A percentile compares a stretch with the other conserved stretches of the same genome.
These are phyloP conservation scores for Funneliformis caledonium DNA, from an alignment of 371 early-diverging fungal genomes.

Conservation along the genomic window DNA sequence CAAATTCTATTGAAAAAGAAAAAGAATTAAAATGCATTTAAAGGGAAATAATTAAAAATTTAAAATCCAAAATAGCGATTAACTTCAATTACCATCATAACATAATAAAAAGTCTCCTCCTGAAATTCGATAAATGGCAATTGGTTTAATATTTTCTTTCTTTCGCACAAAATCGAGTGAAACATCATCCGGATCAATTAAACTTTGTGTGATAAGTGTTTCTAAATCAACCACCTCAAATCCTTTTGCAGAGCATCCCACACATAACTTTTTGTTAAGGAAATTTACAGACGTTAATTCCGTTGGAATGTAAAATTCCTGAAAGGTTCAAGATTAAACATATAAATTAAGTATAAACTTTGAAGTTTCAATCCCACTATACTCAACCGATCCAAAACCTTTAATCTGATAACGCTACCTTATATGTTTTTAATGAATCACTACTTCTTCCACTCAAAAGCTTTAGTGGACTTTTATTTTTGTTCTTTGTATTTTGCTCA, in stretches of 20 bases:
- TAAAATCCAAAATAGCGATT: not conserved
- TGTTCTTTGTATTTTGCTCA: conserved; percentile 60
- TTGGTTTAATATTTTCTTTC: conserved; percentile 71
- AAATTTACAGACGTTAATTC: conserved; percentile 82
- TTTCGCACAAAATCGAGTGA: conserved; percentile 82
- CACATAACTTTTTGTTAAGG: conserved; percentile 79
- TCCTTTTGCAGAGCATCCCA: conserved; percentile 82
- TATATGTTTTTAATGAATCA: conserved; percentile 65
- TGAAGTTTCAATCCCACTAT: not conserved
- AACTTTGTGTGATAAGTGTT: conserved; percentile 73
- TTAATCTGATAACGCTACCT: conserved; percentile 48
- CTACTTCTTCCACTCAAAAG: conserved; percentile 55
- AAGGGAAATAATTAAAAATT: not conserved
- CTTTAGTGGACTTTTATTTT: conserved; percentile 55
- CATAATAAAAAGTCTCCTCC: conserved; percentile 82
- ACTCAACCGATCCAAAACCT: too few relatives aligned
- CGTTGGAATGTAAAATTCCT: conserved; percentile 91
- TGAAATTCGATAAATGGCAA: conserved; percentile 78
- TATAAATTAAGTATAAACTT: not conserved
- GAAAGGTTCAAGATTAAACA: not conserved
- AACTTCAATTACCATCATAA: conserved; percentile 70
- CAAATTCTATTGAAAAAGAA: conserved; percentile 64
- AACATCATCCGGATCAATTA: conserved; percentile 82
- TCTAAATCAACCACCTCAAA: conserved; percentile 92
- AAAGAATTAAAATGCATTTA: not conserved